Base-by-base conservation (phyloP, 345 rosid species). In the Melastoma malabathricum region DNA sequence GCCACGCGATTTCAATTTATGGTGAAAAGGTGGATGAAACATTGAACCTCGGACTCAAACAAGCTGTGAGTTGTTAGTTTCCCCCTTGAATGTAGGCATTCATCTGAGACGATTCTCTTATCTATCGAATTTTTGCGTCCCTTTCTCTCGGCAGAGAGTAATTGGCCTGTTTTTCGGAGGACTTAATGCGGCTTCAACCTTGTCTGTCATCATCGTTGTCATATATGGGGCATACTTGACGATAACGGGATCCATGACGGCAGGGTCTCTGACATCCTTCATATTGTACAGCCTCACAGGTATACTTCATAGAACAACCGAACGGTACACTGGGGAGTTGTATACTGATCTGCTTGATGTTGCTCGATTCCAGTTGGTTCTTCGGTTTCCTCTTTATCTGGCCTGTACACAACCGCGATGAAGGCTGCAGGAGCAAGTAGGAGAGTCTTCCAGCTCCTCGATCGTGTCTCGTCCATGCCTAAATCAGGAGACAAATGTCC, bases 401-500 rank as follows among this genome's bases (percentile, higher is more conserved):
- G 94, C 55, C 65, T 84, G 61, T 90, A 90, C 61, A 80, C 94
- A 22, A 69, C 81, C 19, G 82, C 98, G 38, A 90, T 86, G 96
- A 90, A 90, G 81, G 98, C 98, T 60, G 96, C 96, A 15, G 98
- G 98, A 0, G 86, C 98, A 44, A 90, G 98, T 55, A 74, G 92
- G 76, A 72, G 98, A 45, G 89, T 86, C 27, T 90, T 90, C 50
- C 98, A 86, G 73, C 87, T 86, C 59, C 66, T 90, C 54, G 94
- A 86, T 69, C 96, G 92, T 34, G 77, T 73, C 61, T 86, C 96
- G 51, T 70, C 68, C 75, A 76, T 90, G 98, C 63, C 83, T 41
- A 77, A 55, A 62, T 73, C 96, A 4, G 98, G 96, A 53, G 77
- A 84, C 22, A 71, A 74, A 65, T 75, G 86, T 56, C 98, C 98